Conservation (phyloP, 1,284 basidiomycete species). For the Cystobasidium slooffiae region DNA sequence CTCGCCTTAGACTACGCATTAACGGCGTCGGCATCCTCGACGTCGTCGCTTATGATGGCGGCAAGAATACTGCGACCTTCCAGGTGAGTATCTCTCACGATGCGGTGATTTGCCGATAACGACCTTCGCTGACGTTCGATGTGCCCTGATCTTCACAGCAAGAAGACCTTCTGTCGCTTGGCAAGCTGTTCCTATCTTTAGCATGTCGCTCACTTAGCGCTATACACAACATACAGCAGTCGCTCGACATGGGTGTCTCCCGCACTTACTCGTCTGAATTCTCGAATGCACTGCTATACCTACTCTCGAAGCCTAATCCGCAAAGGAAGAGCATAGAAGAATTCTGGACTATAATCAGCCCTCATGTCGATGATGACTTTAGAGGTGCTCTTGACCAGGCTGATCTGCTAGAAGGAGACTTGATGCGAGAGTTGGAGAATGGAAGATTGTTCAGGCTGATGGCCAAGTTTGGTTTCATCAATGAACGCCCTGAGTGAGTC, state of each 20-base stretch:
- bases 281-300: constrained; percentile 75
- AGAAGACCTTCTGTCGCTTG: constrained; percentile 87
- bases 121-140: neutral
- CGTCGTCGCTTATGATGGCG: constrained; percentile 74
- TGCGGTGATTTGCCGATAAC: neutral
- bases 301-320: constrained; percentile 73
- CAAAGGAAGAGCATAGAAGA: constrained; percentile 71
- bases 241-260: constrained; percentile 71
- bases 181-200: constrained; percentile 79
- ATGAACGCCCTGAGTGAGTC: constrained; percentile 92
- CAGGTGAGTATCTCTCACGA: constrained; percentile 59
- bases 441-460: constrained; percentile 88
- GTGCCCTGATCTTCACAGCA: constrained; percentile 62
- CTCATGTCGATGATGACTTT: constrained; percentile 76
- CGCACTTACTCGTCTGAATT: constrained; percentile 80
- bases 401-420: constrained; percentile 81
- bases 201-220: constrained; percentile 71
- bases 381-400: constrained; percentile 70
- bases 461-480: constrained; percentile 96
- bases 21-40: constrained; percentile 83
- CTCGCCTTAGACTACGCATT: constrained; percentile 68
- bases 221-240: constrained; percentile 70
- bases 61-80: constrained; percentile 65
- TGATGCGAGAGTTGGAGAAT: constrained; percentile 93
- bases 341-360: constrained; percentile 77